phyloP scores from a whole-genome alignment of 768 basidiomycete species.

The Sporobolomyces phaffii region DNA sequence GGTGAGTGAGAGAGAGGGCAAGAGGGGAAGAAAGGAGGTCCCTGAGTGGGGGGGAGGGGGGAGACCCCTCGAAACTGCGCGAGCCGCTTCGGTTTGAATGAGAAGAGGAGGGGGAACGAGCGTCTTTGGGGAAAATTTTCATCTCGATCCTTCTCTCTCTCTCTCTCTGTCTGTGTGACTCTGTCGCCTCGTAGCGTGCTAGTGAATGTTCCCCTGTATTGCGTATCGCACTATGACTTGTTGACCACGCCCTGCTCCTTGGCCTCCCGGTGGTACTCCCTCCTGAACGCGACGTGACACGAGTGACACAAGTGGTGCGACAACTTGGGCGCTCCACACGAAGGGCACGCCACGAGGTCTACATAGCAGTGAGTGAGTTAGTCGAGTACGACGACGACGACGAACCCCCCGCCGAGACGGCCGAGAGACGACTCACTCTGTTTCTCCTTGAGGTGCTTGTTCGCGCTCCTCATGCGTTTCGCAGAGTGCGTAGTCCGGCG shows the following conservation, averaged over 20 bases:
- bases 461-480: constrained; percentile 89
- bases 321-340: constrained; percentile 79
- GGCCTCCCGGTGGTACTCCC: constrained; percentile 57
- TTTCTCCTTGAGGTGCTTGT: constrained; percentile 92
- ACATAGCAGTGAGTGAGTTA: too few species aligned
- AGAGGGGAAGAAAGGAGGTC: not conserved
- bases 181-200: too few species aligned
- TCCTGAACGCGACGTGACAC: constrained; percentile 67
- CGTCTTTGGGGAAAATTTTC: too few species aligned
- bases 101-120: not conserved
- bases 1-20: too few species aligned
- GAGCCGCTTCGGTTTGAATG: too few species aligned
- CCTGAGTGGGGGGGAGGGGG: too few species aligned
- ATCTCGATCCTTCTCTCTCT: too few species aligned
- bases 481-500: constrained; percentile 86
- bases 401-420: too few species aligned
- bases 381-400: too few species aligned
- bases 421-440: constrained; percentile 57
- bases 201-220: too few species aligned
- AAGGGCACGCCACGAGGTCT: constrained; percentile 90
- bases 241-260: not conserved
- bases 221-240: not conserved
- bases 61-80: too few species aligned
- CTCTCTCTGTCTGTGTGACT: too few species aligned
- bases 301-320: constrained; percentile 77